These are phyloP conservation scores for Rhodotorula glutinis DNA, from an alignment of 1,284 basidiomycete genomes.

Conservation along the genomic window DNA sequence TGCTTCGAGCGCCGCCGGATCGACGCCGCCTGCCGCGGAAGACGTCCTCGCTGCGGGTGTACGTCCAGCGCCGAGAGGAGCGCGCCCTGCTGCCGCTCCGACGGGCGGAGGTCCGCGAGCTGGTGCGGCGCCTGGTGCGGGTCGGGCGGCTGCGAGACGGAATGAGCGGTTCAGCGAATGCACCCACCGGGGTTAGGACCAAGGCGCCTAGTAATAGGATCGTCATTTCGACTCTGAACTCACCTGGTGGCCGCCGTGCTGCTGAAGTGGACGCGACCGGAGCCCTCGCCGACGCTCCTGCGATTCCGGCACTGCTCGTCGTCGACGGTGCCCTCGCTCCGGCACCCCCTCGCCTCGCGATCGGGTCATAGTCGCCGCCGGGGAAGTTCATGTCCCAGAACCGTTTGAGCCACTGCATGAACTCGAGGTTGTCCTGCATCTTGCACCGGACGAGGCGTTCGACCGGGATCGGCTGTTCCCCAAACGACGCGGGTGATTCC, in stretches of 20 bases:
- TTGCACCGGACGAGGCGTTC: constrained; percentile 95
- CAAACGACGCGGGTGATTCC: no score
- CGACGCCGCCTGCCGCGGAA: constrained; percentile 16
- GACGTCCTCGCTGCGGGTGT: background rate
- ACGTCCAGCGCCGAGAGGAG: background rate
- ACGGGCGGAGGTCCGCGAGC: constrained; percentile 2
- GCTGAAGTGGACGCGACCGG: background rate
- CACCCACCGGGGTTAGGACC: no score
- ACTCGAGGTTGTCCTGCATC: constrained; percentile 99
- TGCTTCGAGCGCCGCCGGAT: constrained; percentile 53
- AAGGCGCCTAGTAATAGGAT: no score
- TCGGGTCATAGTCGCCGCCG: constrained; percentile 84
- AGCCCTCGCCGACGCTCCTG: no score
- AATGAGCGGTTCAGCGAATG: no score
- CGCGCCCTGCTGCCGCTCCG: background rate
- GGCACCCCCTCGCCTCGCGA: constrained; percentile 67
- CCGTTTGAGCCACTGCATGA: constrained; percentile 93
- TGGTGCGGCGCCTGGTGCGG: background rate
- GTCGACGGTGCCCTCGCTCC: constrained; percentile 45
- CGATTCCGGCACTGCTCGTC: background rate
- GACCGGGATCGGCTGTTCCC: constrained; percentile 91
- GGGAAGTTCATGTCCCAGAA: constrained; percentile 93
- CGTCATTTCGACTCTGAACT: no score
- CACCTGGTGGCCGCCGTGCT: constrained; percentile 3
- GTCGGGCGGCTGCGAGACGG: background rate